phyloP scores from a whole-genome alignment of 805 yeast species.

The Tetrapisispora iriomotensis region DNA sequence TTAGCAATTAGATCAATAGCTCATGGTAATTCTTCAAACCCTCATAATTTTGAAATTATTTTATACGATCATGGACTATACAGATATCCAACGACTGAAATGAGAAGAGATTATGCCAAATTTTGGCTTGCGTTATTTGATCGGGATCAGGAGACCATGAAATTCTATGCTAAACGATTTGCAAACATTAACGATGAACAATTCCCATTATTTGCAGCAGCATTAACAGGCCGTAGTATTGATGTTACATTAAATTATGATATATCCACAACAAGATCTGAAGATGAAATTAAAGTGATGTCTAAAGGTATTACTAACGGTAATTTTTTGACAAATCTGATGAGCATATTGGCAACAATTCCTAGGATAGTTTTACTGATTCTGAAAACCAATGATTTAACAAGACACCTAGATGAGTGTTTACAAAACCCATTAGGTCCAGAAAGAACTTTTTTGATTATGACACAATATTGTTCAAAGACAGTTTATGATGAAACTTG shows the following conservation, averaged over 20 bases:
- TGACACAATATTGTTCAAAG: constrained; percentile 83
- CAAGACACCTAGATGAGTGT: constrained; percentile 78
- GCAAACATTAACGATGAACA: constrained; percentile 71
- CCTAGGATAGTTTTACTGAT: constrained; percentile 82
- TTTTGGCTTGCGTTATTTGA: constrained; percentile 89
- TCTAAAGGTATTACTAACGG: constrained; percentile 50
- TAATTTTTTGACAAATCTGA: constrained; percentile 60
- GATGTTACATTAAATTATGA: constrained; percentile 62
- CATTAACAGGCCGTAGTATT: constrained; percentile 89
- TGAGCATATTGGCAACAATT: constrained; percentile 66
- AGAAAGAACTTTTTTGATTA: constrained; percentile 75
- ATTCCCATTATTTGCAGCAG: constrained; percentile 80
- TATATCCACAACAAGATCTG: constrained; percentile 42
- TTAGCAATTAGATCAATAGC: constrained; percentile 58
- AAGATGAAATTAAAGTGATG: constrained; percentile 60
- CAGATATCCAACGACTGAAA: constrained; percentile 65
- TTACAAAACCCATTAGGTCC: constrained; percentile 77
- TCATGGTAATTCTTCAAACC: constrained; percentile 22
- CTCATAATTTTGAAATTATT: constrained; percentile 80
- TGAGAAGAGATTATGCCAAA: constrained; percentile 75
- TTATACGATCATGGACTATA: constrained; percentile 93
- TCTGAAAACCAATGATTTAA: constrained; percentile 87
- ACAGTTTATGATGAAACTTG: constrained; percentile 63
- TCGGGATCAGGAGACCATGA: constrained; percentile 56
- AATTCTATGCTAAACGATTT: constrained; percentile 60